These are phyloP conservation scores for Hanseniaspora clermontiae DNA, from an alignment of 805 yeast genomes.

Conservation along the genomic window DNA sequence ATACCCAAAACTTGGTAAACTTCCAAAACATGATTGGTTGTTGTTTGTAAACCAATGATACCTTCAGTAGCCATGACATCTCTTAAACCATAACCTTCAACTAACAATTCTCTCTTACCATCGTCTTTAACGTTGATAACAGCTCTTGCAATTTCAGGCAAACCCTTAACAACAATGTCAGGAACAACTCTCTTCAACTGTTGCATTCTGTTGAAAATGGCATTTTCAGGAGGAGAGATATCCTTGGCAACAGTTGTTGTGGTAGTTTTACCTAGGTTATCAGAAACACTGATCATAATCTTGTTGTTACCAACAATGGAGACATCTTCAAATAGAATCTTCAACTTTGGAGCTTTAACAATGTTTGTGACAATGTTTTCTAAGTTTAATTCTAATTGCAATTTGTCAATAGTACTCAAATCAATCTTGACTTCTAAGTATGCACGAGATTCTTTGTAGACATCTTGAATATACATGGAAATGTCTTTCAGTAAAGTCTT, in stretches of 20 bases:
- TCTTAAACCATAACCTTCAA: constrained; percentile 94
- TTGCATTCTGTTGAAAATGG: constrained; percentile 79
- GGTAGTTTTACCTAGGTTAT: constrained; percentile 31
- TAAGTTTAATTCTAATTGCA: constrained; percentile 78
- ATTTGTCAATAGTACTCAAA: constrained; percentile 66
- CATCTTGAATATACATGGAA: constrained; percentile 84
- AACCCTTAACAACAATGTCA: constrained; percentile 80
- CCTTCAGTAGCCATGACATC: constrained; percentile 98
- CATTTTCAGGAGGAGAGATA: constrained; percentile 31
- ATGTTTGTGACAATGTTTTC: constrained; percentile 80
- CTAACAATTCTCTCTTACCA: constrained; percentile 77
- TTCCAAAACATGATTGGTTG: constrained; percentile 86
- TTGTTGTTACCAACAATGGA: constrained; percentile 51
- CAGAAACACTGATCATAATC: constrained; percentile 52
- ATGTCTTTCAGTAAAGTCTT: constrained; percentile 80
- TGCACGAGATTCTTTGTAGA: constrained; percentile 67
- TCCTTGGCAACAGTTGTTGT: constrained; percentile 31
- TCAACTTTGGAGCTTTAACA: constrained; percentile 73
- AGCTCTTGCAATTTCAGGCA: constrained; percentile 84
- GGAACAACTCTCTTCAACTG: constrained; percentile 76
- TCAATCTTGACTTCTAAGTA: constrained; percentile 74
- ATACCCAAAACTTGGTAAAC: constrained; percentile 84
- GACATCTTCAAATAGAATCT: constrained; percentile 63
- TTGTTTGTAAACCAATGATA: constrained; percentile 73
- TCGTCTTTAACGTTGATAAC: constrained; percentile 86